Percentiles rank a stretch among this genome's conserved stretches.
Conservation (phyloP, 768 basidiomycete species). For the Tricholoma bakamatsutake region DNA sequence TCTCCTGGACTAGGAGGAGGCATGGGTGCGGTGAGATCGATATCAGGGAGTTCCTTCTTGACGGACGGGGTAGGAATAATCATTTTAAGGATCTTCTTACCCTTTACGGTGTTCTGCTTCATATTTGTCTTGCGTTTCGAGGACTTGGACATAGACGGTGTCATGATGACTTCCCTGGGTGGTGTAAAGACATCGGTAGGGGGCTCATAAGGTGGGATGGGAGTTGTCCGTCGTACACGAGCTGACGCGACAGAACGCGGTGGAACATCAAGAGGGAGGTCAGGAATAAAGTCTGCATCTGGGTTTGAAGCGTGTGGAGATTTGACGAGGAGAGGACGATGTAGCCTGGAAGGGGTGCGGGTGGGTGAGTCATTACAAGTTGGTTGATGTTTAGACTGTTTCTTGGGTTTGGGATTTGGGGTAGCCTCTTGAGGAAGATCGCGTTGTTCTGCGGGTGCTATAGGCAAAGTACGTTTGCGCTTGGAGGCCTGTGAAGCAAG, state of each 20-base stretch:
- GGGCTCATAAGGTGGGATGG: conserved; percentile 58
- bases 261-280: conserved; percentile 19
- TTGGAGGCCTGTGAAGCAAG: conserved; percentile 22
- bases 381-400: conserved; percentile 26
- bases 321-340: conserved; percentile 19
- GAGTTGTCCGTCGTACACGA: conserved; percentile 41
- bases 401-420: conserved; percentile 60
- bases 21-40: conserved; percentile 52
- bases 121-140: conserved; percentile 25
- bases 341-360: conserved; percentile 19
- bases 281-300: conserved; percentile 42
- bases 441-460: conserved; percentile 1
- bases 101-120: conserved; percentile 10
- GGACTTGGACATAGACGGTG: conserved; percentile 33
- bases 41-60: conserved; percentile 64
- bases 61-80: conserved; percentile 14
- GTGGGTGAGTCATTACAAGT: conserved; percentile 23
- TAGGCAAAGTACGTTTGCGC: conserved; percentile 31
- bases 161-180: conserved; percentile 53
- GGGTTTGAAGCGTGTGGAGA: conserved; percentile 46
- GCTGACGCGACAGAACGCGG: conserved; percentile 19
- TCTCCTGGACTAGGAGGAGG: conserved; percentile 73
- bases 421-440: conserved; percentile 34
- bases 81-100: conserved; percentile 16
- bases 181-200: conserved; percentile 67